Percentiles rank a stretch among this genome's conserved stretches.
Evolutionary conservation across 768 basidiomycete species (phyloP).

Genomic region (Boletus subcaerulescens): DNA sequence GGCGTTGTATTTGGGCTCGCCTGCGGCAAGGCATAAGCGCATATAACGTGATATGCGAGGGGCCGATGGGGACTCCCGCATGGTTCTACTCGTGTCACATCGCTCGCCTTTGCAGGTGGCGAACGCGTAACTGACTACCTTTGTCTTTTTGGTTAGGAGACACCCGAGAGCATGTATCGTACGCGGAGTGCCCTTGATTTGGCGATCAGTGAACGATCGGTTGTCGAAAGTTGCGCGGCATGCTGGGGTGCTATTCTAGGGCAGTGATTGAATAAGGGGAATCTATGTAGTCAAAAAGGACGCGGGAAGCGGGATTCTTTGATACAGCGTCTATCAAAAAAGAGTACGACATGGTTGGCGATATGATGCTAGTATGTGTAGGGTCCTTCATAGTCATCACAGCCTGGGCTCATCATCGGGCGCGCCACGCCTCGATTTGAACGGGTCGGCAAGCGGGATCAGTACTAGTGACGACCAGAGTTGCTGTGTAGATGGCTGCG

Average conservation of each 20-base stretch:
- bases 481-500: too few species aligned
- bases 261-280: neutral
- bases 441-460: neutral
- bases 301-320: constrained; percentile 1
- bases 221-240: constrained; percentile 50
- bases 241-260: constrained; percentile 37
- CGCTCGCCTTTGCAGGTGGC: neutral
- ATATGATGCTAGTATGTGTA: too few species aligned
- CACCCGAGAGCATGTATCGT: constrained; percentile 36
- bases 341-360: too few species aligned
- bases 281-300: too few species aligned
- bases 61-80: neutral
- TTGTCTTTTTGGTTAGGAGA: constrained; percentile 28
- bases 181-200: constrained; percentile 46
- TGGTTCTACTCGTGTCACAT: neutral
- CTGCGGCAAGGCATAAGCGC: too few species aligned
- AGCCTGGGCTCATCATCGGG: neutral
- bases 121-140: constrained; percentile 7
- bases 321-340: too few species aligned
- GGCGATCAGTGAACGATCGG: constrained; percentile 48
- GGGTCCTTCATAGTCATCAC: neutral
- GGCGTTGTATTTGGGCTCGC: too few species aligned
- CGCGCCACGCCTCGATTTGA: constrained; percentile 1
- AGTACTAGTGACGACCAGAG: neutral
- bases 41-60: constrained; percentile 4